Base-by-base conservation (phyloP, 768 basidiomycete species). In the Amanita fuliginea region DNA sequence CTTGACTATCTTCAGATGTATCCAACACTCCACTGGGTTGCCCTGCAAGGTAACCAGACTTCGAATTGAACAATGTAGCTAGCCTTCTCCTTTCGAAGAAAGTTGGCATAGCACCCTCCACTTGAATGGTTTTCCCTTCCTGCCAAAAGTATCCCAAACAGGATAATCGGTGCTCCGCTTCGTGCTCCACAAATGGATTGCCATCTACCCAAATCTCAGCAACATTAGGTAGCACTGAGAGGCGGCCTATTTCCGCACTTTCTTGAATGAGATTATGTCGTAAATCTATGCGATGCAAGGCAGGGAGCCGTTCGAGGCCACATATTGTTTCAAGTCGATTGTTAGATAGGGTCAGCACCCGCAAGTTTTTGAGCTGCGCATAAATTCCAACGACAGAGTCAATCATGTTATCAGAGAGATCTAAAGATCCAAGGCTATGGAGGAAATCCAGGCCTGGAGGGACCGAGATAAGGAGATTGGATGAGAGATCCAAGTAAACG, bases 341-440 rank as follows among this genome's bases (percentile, higher is more conserved):
- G 48, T 75, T 71, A 1, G 87, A 76, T 14, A 98, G 73, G 64
- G 95, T 92, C 57, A 98, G 71, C 5, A 75, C 71, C 14, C 83
- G 70, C 21, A 96, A 73, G 53, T 83, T 80, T 1, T 88, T 89
- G 33, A 97, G 75, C 46, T 81, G 78, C 33, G 77, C 76, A 59
- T 92, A 87, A 51, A 96, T 88, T 24, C 88, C 86, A 3, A 93
- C 77, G 14, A 98, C 84, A 14, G 94, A 93, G 62, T 95, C 92
- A 56, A 99, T 92, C 80, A 99, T 90, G 68, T 99, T 99, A 64
- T 94, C 86, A 13, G 88, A 75, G n/a, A 99, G 78, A 65, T 96
- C 94, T 57, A 99, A 82, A n/a, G 86, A 88, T 47, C 80, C 65
- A 46, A 99, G 85, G 54, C 83, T 86, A 59, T 82, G 78, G 19